phyloP scores from a whole-genome alignment of 192 early-diverging fungal species.

The Coemansia sp. region DNA sequence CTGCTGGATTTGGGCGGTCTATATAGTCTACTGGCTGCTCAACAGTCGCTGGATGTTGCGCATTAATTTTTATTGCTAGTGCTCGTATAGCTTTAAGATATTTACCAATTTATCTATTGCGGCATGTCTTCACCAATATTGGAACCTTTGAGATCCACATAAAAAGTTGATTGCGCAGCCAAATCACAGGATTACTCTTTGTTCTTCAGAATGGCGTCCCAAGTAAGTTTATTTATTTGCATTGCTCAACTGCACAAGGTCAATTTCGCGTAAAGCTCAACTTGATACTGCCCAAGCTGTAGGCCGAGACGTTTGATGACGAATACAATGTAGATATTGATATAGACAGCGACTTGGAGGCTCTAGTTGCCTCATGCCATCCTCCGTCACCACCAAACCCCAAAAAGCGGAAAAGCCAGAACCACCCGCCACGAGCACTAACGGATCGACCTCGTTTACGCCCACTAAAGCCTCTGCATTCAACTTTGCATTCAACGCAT shows the following conservation, averaged over 20 bases:
- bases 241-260: no score
- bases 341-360: slow-evolving; percentile 47
- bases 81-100: background rate
- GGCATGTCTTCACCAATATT: no score
- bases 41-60: slow-evolving; percentile 59
- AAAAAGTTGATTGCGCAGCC: background rate
- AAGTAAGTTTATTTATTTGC: background rate
- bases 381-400: background rate
- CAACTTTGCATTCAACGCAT: no score
- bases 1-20: slow-evolving; percentile 57
- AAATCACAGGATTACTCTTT: background rate
- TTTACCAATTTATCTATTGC: background rate
- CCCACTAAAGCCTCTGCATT: background rate
- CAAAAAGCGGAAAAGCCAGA: slow-evolving; percentile 3
- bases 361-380: slow-evolving; percentile 13
- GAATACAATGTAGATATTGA: slow-evolving; percentile 22
- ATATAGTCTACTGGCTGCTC: slow-evolving; percentile 62
- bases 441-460: slow-evolving; percentile 33
- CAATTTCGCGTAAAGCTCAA: no score
- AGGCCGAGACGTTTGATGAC: slow-evolving; percentile 1
- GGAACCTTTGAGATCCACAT: no score
- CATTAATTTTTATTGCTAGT: slow-evolving; percentile 15
- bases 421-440: slow-evolving; percentile 16
- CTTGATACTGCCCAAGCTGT: no score
- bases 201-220: background rate